A percentile compares a stretch with the other conserved stretches of the same genome.
Evolutionary conservation across 257 asterid species (phyloP).

Genomic region (Nicotiana tabacum): DNA sequence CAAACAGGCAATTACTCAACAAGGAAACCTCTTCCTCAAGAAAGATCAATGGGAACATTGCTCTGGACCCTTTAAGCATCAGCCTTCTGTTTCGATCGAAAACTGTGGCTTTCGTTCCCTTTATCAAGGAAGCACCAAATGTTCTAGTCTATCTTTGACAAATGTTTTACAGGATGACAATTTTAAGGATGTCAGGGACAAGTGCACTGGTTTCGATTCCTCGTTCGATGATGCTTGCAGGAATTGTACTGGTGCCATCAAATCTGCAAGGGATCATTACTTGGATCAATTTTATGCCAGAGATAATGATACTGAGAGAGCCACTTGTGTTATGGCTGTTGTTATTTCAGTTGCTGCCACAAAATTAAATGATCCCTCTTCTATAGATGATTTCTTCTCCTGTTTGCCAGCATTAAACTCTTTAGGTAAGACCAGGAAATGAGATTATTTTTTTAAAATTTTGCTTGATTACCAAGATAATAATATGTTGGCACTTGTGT

Average conservation of each 20-base stretch:
- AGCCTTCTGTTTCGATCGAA: conserved; percentile 37
- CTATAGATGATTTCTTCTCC: conserved; percentile 35
- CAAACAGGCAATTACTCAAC: conserved; percentile 20
- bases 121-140: conserved; percentile 30
- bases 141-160: conserved; percentile 33
- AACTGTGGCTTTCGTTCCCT: conserved; percentile 43
- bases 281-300: conserved; percentile 1
- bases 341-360: conserved; percentile 43
- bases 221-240: conserved; percentile 45
- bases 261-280: conserved; percentile 19
- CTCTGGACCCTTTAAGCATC: conserved; percentile 25
- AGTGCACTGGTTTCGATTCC: conserved; percentile 39
- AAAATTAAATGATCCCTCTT: conserved; percentile 20
- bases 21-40: conserved; percentile 32
- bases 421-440: conserved; percentile 32
- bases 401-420: conserved; percentile 53
- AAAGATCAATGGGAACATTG: conserved; percentile 43
- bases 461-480: background rate
- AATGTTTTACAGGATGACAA: background rate
- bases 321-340: conserved; percentile 41
- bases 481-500: background rate
- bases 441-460: background rate
- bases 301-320: conserved; percentile 27
- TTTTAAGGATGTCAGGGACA: conserved; percentile 14
- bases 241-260: conserved; percentile 32